These are phyloP conservation scores for Schwanniomyces pseudopolymorphus DNA, from an alignment of 805 yeast species.

Conservation along the genomic window DNA sequence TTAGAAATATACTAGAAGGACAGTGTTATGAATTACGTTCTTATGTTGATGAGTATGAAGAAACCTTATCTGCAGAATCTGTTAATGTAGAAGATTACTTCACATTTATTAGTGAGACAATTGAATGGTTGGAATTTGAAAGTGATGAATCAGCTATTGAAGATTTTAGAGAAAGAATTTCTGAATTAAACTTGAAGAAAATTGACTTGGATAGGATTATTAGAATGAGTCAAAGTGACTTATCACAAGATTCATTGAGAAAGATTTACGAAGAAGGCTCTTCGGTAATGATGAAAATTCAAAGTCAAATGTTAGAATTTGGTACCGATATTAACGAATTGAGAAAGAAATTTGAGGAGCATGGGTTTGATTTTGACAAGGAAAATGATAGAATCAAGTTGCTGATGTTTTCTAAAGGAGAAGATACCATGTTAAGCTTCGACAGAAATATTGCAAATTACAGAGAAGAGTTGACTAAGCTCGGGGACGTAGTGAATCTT, in stretches of 20 bases:
- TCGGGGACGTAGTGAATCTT: constrained; percentile 22
- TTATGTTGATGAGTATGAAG: constrained; percentile 54
- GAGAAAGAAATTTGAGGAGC: constrained; percentile 41
- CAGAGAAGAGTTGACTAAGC: constrained; percentile 25
- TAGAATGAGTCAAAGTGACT: constrained; percentile 44
- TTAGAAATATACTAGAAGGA: constrained; percentile 69
- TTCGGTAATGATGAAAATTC: constrained; percentile 39
- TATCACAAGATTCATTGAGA: constrained; percentile 46
- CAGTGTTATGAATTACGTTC: constrained; percentile 69
- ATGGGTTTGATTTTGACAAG: constrained; percentile 51
- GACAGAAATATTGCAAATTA: constrained; percentile 24
- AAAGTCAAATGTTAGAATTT: constrained; percentile 43
- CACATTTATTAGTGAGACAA: constrained; percentile 41
- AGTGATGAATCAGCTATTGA: constrained; percentile 48
- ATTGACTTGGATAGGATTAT: constrained; percentile 31
- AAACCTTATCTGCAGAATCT: constrained; percentile 38
- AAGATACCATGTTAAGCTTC: constrained; percentile 23
- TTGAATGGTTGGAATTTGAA: constrained; percentile 81
- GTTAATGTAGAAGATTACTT: constrained; percentile 9
- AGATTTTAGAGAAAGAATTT: constrained; percentile 24
- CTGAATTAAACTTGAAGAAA: constrained; percentile 17
- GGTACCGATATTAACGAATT: constrained; percentile 45
- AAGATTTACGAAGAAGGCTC: constrained; percentile 44
- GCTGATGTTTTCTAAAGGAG: constrained; percentile 17
- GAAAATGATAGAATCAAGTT: constrained; percentile 47